A percentile compares a stretch with the other conserved stretches of the same genome.
Evolutionary conservation across 2,329 filamentous ascomycete genomes (phyloP).

Genomic region (Fusarium globosum): DNA sequence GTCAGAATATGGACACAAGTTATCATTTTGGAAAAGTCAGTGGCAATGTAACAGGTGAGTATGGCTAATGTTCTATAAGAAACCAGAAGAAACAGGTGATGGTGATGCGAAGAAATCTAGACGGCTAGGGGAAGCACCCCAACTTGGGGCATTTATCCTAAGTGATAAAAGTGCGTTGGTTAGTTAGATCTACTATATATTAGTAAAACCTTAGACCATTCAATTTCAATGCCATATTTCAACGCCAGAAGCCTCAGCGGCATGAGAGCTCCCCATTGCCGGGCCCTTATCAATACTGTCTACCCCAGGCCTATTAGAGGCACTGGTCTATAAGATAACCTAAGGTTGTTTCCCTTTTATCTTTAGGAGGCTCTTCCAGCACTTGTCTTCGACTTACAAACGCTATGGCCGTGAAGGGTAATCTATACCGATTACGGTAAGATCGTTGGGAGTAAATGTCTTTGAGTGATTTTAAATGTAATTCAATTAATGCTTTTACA

Average conservation of each 20-base stretch:
- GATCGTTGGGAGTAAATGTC: not conserved
- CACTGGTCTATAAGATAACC: no score
- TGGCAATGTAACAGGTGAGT: not conserved
- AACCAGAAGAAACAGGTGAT: not conserved
- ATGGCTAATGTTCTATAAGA: not conserved
- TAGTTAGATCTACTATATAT: no score
- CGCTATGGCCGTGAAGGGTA: not conserved
- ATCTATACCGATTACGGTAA: not conserved
- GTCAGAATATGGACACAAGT: constrained; percentile 39
- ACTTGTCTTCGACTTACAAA: not conserved
- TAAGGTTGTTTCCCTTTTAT: no score
- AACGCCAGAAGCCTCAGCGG: not conserved
- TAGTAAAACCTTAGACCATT: not conserved
- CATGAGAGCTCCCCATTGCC: not conserved
- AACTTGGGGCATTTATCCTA: not conserved
- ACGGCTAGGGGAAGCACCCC: not conserved
- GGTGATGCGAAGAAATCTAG: not conserved
- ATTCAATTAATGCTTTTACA: no score
- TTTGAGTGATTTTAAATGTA: no score
- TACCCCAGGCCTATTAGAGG: not conserved
- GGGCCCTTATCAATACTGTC: not conserved
- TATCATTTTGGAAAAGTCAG: constrained; percentile 38
- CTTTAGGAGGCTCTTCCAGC: no score
- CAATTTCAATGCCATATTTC: not conserved
- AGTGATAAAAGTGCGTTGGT: not conserved